A percentile compares a stretch with the other conserved stretches of the same genome.
phyloP scores from a whole-genome alignment of 257 asterid species.

The Mentha longifolia region DNA sequence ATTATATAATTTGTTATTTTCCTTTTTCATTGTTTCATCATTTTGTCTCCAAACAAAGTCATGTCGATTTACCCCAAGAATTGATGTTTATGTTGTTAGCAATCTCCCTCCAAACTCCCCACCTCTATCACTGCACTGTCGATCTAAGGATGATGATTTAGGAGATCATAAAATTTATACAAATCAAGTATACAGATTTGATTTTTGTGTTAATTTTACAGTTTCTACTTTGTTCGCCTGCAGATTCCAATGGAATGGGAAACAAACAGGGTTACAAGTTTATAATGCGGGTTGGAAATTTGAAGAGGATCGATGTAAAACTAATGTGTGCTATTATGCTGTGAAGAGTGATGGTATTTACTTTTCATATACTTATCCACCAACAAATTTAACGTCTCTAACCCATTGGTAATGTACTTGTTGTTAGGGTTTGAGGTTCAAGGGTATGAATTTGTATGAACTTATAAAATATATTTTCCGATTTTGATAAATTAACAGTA shows the following conservation, averaged over 20 bases:
- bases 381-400: background rate
- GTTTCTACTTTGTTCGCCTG: constrained; percentile 24
- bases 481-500: too few species aligned
- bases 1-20: background rate
- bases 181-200: background rate
- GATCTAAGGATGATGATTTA: background rate
- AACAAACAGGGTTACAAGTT: background rate
- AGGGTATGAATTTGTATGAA: too few species aligned
- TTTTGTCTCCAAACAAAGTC: too few species aligned
- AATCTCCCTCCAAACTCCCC: constrained; percentile 24
- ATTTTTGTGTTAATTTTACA: background rate
- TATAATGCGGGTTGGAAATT: background rate
- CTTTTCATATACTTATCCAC: background rate
- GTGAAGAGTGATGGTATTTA: constrained; percentile 18
- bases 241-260: background rate
- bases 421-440: too few species aligned
- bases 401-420: background rate
- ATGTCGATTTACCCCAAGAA: too few species aligned
- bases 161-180: constrained; percentile 8
- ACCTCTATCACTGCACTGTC: background rate
- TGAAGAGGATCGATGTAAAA: background rate
- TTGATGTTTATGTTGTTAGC: background rate
- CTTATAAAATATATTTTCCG: too few species aligned
- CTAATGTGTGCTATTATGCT: background rate
- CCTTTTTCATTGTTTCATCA: background rate